Percentiles rank a stretch among this genome's conserved stretches.
Evolutionary conservation across 2,329 filamentous ascomycete genomes (phyloP).

Genomic region (Chaetomiaceae sp.): DNA sequence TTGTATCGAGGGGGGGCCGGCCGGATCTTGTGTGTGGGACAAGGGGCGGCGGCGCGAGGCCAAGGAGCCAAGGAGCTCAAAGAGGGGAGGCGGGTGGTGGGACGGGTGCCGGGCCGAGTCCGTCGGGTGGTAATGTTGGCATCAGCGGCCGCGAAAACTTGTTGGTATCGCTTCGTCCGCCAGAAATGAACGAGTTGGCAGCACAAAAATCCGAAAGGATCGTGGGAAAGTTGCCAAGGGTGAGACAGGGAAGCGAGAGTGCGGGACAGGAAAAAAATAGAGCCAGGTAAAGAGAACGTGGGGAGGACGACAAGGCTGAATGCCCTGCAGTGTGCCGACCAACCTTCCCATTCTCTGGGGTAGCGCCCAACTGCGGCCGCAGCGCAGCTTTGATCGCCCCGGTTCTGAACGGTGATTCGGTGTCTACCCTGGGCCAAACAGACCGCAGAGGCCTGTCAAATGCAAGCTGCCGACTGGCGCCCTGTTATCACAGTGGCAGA

Average conservation of each 20-base stretch:
- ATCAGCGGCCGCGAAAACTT: not conserved
- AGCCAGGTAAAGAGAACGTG: not conserved
- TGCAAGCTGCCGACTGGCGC: not conserved
- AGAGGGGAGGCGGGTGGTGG: not conserved
- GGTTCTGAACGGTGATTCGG: not conserved
- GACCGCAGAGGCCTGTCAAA: not conserved
- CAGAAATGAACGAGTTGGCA: not conserved
- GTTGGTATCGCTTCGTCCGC: not conserved
- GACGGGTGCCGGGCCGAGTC: not conserved
- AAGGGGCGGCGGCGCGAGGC: not conserved
- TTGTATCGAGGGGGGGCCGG: not conserved
- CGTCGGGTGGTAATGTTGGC: not conserved
- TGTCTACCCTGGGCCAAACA: not conserved
- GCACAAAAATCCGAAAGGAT: not conserved
- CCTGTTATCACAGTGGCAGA: not conserved
- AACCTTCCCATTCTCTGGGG: not conserved
- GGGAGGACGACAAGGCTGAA: constrained; percentile 3
- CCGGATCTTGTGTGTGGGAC: not conserved
- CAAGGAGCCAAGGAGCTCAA: not conserved
- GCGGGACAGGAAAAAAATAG: not conserved
- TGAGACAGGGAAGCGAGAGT: not conserved
- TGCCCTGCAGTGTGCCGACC: not conserved
- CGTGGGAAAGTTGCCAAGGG: not conserved
- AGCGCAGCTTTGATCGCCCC: not conserved
- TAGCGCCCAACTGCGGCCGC: not conserved